Base-by-base conservation (phyloP, 257 asterid genomes). In the Solanum rostratum region DNA sequence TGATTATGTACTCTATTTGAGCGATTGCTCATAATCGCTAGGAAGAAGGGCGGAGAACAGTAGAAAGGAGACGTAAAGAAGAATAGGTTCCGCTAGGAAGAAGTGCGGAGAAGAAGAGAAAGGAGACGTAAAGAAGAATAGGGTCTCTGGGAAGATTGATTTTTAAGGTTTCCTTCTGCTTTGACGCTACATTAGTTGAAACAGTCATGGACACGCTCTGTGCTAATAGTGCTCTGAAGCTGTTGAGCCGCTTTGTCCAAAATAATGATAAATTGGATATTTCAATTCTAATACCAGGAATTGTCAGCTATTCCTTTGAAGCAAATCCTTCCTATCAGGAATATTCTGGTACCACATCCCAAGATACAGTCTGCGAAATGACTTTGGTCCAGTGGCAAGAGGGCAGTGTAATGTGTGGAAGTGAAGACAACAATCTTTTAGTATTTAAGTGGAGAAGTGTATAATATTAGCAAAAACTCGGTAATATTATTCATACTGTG, bases 311-410 rank as follows among this genome's bases (percentile, higher is more conserved):
- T 39, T 39, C 53, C 53, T 70, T 70, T 69, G 52, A 69, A n/a
- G 27, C 92, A 94, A 43, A 88, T 3, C 13, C 9, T 95, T 93
- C 71, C 65, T 78, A 1, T 82, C 74, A 29, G 78, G 83, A 30
- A 68, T 39, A 22, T 60, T 50, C 76, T 81, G 84, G 85, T 87
- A 89, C 91, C 90, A 80, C 5, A 89, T 87, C 54, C 37, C 90
- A 30, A 89, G 16, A 15, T 86, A 88, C 86, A 70, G 81, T 60
- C 50, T 73, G 19, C 85, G 3, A 30, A 37, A 55, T 43, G 66
- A 14, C 46, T 53, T 55, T 37, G 10, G 46, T 79, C 19, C 18
- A 13, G 2, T 69, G 5, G 53, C 3, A 39, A 39, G 30, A 69
- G 30, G 16, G 13, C 79, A 39, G 50, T 19, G 46, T 22, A 1